These are phyloP conservation scores for Wilhelminamyces savonicus DNA, from an alignment of 805 yeast genomes.

Conservation along the genomic window DNA sequence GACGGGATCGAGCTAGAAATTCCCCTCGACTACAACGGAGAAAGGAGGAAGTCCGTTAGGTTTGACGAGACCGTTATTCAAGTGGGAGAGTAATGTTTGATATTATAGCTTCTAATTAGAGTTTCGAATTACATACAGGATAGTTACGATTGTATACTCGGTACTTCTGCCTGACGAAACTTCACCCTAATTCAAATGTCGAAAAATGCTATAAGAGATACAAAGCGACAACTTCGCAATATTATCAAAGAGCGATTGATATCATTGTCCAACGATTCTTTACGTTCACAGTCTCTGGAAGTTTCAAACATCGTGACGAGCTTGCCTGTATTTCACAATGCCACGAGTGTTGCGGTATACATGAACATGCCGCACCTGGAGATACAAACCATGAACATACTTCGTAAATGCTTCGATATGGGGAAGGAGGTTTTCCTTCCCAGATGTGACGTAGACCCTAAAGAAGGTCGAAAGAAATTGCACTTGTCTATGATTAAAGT, in stretches of 20 bases:
- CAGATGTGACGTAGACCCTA: conserved; percentile 30
- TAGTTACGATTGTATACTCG: too few species aligned
- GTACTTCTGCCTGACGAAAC: too few species aligned
- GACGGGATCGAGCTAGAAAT: conserved; percentile 37
- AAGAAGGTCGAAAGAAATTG: conserved; percentile 23
- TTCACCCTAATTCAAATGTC: too few species aligned
- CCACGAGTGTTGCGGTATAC: conserved; percentile 55
- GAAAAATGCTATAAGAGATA: too few species aligned
- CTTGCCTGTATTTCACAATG: conserved; percentile 32
- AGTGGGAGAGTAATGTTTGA: not conserved
- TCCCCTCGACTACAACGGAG: conserved; percentile 31
- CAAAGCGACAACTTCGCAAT: too few species aligned
- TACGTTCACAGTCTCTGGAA: conserved; percentile 16
- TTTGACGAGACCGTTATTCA: conserved; percentile 52
- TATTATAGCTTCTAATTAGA: not conserved
- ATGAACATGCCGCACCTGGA: conserved; percentile 76
- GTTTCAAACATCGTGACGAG: conserved; percentile 14
- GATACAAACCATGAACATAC: conserved; percentile 51
- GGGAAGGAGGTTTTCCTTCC: conserved; percentile 57
- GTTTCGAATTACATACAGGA: too few species aligned
- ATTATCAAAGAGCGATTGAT: too few species aligned
- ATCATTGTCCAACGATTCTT: too few species aligned
- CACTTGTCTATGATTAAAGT: conserved; percentile 56
- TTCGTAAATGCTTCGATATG: conserved; percentile 43
- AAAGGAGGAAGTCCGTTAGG: conserved; percentile 59